Percentiles rank a stretch among this genome's conserved stretches.
Evolutionary conservation across 129 eudicot genomes (phyloP).

Genomic region (Centrapalus pauciflorus): DNA sequence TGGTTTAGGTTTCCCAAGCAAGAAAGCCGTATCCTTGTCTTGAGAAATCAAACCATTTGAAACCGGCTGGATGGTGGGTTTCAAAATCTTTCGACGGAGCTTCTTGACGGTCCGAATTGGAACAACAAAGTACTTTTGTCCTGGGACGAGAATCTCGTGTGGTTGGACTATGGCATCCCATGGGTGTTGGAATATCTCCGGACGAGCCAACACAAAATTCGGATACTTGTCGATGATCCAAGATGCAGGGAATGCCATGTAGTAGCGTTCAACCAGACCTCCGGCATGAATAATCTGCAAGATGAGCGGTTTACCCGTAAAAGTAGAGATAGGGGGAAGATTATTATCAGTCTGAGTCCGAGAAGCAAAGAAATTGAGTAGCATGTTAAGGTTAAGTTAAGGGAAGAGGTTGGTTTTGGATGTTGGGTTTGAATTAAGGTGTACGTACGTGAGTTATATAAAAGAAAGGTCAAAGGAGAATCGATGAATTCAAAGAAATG

Average conservation of each 20-base stretch:
- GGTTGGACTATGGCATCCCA: conserved; percentile 57
- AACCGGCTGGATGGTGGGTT: conserved; percentile 5
- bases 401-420: not conserved
- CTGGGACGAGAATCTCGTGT: conserved; percentile 66
- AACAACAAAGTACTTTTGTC: conserved; percentile 56
- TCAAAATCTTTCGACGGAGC: conserved; percentile 39
- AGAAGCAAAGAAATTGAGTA: conserved; percentile 41
- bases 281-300: conserved; percentile 65
- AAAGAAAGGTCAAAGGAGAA: too few species aligned
- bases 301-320: conserved; percentile 28
- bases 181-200: conserved; percentile 57
- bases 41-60: conserved; percentile 11
- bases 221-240: conserved; percentile 59
- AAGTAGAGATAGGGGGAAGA: not conserved
- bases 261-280: conserved; percentile 46
- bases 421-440: not conserved
- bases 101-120: conserved; percentile 44
- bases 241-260: conserved; percentile 70
- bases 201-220: conserved; percentile 41
- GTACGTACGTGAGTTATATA: conserved; percentile 13
- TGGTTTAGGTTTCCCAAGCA: conserved; percentile 15
- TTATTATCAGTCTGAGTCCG: not conserved
- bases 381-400: conserved; percentile 40
- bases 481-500: conserved; percentile 28
- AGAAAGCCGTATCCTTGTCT: not conserved